Percentiles rank a stretch among this genome's conserved stretches.
phyloP scores from a whole-genome alignment of 2,329 filamentous ascomycete genomes.

The Diaporthe batatas region DNA sequence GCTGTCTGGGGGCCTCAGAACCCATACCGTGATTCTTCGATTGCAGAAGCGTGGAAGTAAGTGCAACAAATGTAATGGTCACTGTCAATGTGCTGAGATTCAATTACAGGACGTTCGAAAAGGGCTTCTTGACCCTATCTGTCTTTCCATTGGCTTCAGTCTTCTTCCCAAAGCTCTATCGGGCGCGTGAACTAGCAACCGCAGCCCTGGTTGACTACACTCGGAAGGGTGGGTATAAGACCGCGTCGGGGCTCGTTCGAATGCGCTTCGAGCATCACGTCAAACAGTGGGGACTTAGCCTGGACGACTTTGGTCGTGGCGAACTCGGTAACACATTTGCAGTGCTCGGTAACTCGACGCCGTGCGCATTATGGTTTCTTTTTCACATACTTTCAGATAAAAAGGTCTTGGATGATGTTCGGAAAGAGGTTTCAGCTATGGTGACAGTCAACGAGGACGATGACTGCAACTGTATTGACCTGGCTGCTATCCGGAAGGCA shows the following conservation, averaged over 20 bases:
- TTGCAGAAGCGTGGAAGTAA: constrained; percentile 46
- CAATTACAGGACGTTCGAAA: neutral
- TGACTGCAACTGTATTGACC: constrained; percentile 41
- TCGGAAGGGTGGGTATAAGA: constrained; percentile 44
- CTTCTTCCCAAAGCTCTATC: neutral
- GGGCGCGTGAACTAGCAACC: constrained; percentile 7
- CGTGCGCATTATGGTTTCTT: constrained; percentile 46
- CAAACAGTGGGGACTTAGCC: constrained; percentile 39
- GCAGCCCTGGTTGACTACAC: constrained; percentile 42
- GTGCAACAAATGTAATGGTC: neutral
- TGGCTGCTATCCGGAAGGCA: constrained; percentile 43
- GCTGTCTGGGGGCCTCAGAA: constrained; percentile 48
- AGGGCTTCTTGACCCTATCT: constrained; percentile 1
- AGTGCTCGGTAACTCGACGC: constrained; percentile 45
- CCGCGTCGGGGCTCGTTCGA: constrained; percentile 45
- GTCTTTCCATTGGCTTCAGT: neutral
- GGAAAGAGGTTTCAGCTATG: constrained; percentile 39
- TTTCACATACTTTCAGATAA: constrained; percentile 46
- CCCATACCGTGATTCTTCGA: constrained; percentile 43
- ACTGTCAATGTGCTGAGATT: neutral
- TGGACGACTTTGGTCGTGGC: constrained; percentile 47
- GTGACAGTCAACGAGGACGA: constrained; percentile 4
- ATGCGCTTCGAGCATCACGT: constrained; percentile 46
- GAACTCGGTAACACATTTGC: constrained; percentile 48
- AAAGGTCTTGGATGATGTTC: constrained; percentile 45